These are phyloP conservation scores for Suillus subluteus DNA, from an alignment of 768 basidiomycete species.

Conservation along the genomic window DNA sequence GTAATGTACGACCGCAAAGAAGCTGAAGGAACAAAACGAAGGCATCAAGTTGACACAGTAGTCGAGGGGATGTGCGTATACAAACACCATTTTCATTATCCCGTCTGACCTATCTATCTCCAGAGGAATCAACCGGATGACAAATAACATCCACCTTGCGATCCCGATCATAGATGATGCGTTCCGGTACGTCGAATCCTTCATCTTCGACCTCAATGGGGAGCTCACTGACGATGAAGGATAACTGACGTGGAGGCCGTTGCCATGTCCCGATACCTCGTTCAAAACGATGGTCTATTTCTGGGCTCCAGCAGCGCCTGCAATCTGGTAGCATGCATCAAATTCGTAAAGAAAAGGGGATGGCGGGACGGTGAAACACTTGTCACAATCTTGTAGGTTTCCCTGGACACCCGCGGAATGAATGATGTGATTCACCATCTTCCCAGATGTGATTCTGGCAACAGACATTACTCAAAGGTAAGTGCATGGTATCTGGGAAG, in stretches of 20 bases:
- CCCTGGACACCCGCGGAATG: not conserved
- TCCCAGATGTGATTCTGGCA: conserved; percentile 85
- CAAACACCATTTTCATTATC: conserved; percentile 14
- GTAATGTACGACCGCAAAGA: conserved; percentile 96
- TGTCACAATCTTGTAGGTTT: conserved; percentile 82
- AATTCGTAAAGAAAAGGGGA: conserved; percentile 69
- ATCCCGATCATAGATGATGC: conserved; percentile 88
- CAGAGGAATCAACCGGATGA: conserved; percentile 93
- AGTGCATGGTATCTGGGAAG: conserved; percentile 5
- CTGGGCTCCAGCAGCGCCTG: conserved; percentile 96
- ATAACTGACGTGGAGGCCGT: conserved; percentile 94
- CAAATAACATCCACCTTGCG: conserved; percentile 87
- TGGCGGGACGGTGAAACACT: conserved; percentile 72
- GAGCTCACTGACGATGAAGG: conserved; percentile 40
- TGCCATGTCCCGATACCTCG: conserved; percentile 93
- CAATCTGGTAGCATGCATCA: conserved; percentile 91
- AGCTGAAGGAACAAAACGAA: conserved; percentile 88
- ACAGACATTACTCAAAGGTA: conserved; percentile 89
- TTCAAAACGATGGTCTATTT: conserved; percentile 89
- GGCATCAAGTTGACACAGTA: conserved; percentile 95
- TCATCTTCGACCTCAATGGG: not conserved
- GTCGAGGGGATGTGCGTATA: conserved; percentile 83
- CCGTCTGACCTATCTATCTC: not conserved
- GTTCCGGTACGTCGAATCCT: conserved; percentile 58
- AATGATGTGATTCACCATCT: not conserved